Evolutionary conservation across 352 stramenopile genomes (phyloP).

Genomic region (Globisporangium perplexum): DNA sequence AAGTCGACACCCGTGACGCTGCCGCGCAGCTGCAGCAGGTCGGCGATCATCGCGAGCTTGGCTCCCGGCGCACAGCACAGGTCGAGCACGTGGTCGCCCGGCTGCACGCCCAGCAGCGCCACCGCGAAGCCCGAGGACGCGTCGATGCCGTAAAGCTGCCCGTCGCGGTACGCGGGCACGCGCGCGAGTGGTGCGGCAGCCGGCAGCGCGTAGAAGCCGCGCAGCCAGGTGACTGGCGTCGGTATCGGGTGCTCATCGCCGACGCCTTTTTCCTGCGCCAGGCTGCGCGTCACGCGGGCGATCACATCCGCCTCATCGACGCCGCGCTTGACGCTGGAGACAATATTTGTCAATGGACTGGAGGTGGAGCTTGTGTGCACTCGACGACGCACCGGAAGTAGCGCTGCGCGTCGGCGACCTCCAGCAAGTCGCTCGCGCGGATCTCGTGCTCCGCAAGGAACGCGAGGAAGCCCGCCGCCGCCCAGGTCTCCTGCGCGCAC

Average conservation of each 20-base stretch:
- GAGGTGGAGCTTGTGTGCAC: not conserved
- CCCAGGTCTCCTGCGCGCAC: conserved; percentile 36
- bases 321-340: conserved; percentile 7
- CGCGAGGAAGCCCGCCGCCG: conserved; percentile 37
- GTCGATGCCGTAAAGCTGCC: conserved; percentile 79
- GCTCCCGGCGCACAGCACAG: conserved; percentile 92
- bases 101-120: conserved; percentile 44
- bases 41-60: conserved; percentile 91
- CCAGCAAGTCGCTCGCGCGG: conserved; percentile 35
- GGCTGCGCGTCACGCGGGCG: conserved; percentile 1
- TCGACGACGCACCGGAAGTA: conserved; percentile 47
- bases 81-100: conserved; percentile 88
- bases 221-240: conserved; percentile 39
- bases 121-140: conserved; percentile 75
- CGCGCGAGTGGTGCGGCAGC: conserved; percentile 33
- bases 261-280: conserved; percentile 4
- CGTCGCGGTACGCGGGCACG: conserved; percentile 38
- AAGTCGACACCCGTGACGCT: conserved; percentile 87
- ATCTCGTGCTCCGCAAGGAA: conserved; percentile 57
- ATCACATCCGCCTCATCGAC: conserved; percentile 8
- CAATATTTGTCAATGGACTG: not conserved
- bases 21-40: conserved; percentile 50
- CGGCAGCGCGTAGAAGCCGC: conserved; percentile 62
- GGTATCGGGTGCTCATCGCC: conserved; percentile 1
- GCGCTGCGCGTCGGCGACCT: conserved; percentile 18